Conservation (phyloP, 129 eudicot genomes). For the Saposhnikovia divaricata region DNA sequence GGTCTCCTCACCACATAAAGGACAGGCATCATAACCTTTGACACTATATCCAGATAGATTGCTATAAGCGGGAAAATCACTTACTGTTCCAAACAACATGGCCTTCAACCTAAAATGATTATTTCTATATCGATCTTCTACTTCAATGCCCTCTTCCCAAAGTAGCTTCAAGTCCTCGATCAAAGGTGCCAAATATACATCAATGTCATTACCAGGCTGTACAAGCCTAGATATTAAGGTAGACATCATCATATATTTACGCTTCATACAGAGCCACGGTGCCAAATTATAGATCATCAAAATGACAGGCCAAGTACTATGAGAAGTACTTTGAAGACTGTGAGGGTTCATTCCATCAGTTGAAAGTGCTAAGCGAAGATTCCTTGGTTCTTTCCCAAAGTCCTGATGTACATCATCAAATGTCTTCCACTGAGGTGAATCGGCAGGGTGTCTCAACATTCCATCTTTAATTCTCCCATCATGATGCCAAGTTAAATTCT, state of each 20-base stretch:
- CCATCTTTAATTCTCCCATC: not conserved
- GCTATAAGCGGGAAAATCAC: no score
- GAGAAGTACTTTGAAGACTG: not conserved
- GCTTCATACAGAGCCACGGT: slow-evolving; percentile 15
- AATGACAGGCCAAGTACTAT: slow-evolving; percentile 13
- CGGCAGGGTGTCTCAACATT: not conserved
- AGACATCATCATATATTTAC: not conserved
- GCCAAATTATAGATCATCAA: slow-evolving; percentile 11
- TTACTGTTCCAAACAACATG: not conserved
- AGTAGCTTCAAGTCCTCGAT: not conserved
- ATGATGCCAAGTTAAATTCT: not conserved
- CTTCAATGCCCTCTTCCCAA: slow-evolving; percentile 3
- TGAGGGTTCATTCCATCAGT: not conserved
- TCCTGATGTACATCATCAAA: not conserved
- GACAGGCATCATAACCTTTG: no score
- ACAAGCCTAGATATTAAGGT: not conserved
- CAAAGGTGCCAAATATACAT: not conserved
- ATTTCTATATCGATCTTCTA: not conserved
- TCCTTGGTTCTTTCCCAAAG: not conserved
- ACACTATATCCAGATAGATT: no score
- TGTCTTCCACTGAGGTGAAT: not conserved
- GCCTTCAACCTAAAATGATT: slow-evolving; percentile 1
- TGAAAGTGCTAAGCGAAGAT: not conserved
- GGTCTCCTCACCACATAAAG: not conserved
- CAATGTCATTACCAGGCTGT: not conserved